Percentiles rank a stretch among this genome's conserved stretches.
These are phyloP conservation scores for Calonectria pauciramosa DNA, from an alignment of 2,329 filamentous ascomycete species.

Conservation along the genomic window DNA sequence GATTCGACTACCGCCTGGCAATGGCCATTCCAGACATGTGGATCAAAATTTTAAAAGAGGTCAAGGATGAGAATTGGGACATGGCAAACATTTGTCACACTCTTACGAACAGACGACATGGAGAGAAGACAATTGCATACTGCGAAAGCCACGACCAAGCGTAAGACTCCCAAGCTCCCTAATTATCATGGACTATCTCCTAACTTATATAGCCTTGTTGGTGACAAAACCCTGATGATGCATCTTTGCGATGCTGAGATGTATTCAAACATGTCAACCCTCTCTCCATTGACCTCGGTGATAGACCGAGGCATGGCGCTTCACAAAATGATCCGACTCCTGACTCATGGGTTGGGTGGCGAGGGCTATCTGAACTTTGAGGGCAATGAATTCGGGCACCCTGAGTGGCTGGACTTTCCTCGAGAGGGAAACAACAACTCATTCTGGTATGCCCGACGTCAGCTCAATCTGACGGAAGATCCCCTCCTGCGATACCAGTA, in stretches of 20 bases:
- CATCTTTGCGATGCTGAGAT: slow-evolving; percentile 97
- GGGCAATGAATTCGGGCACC: slow-evolving; percentile 98
- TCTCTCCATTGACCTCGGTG: slow-evolving; percentile 86
- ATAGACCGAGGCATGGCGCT: slow-evolving; percentile 93
- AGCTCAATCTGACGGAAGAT: slow-evolving; percentile 94
- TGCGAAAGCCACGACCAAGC: slow-evolving; percentile 98
- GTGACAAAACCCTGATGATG: slow-evolving; percentile 97
- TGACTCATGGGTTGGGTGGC: slow-evolving; percentile 92
- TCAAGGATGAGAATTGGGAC: slow-evolving; percentile 92
- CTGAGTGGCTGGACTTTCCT: slow-evolving; percentile 99
- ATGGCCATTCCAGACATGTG: slow-evolving; percentile 99
- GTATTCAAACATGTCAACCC: slow-evolving; percentile 96
- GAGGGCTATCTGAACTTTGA: slow-evolving; percentile 99
- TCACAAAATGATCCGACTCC: slow-evolving; percentile 96
- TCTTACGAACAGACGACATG: slow-evolving; percentile 91
- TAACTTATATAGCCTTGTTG: slow-evolving; percentile 77
- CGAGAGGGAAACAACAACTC: slow-evolving; percentile 93
- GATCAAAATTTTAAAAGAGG: slow-evolving; percentile 98
- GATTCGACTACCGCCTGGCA: slow-evolving; percentile 96
- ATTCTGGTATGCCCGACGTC: slow-evolving; percentile 93
- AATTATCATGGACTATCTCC: slow-evolving; percentile 37
- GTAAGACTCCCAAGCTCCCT: slow-evolving; percentile 66
- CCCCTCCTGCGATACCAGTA: slow-evolving; percentile 87
- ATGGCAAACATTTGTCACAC: slow-evolving; percentile 88
- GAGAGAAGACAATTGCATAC: slow-evolving; percentile 98